These are phyloP conservation scores for Canariomyces notabilis DNA, from an alignment of 2,329 filamentous ascomycete species.

Conservation along the genomic window DNA sequence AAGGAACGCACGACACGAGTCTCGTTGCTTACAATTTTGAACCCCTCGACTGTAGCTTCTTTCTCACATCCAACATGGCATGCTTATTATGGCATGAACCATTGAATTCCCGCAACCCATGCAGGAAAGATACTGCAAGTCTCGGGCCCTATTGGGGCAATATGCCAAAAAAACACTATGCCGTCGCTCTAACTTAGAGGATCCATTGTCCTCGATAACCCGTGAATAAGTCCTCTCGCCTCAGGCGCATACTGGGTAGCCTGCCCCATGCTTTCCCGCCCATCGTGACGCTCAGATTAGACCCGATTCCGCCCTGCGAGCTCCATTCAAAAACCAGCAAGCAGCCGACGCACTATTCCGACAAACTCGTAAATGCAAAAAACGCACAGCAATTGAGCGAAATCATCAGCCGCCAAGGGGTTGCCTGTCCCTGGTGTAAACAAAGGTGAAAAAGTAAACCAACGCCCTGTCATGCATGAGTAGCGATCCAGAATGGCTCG, in stretches of 20 bases:
- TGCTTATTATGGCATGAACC: neutral
- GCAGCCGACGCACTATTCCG: no score
- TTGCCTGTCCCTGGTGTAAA: neutral
- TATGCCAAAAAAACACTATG: neutral
- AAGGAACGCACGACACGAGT: no score
- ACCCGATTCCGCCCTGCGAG: neutral
- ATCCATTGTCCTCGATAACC: neutral
- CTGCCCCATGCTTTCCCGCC: neutral
- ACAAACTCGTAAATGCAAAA: no score
- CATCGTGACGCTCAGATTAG: neutral
- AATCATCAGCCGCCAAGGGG: neutral
- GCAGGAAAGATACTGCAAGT: neutral
- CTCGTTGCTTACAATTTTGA: neutral
- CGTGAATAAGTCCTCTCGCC: neutral
- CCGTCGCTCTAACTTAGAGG: neutral
- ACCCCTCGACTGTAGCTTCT: neutral
- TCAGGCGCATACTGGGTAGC: neutral
- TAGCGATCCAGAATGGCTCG: constrained; percentile 12
- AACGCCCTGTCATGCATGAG: constrained; percentile 25
- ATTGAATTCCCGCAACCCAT: neutral
- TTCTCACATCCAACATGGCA: neutral
- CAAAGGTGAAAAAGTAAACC: neutral
- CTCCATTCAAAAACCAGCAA: neutral
- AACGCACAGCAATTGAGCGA: neutral
- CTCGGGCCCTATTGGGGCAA: neutral